Conservation (phyloP, 306 rosid genomes). For the Corylus avellana region DNA sequence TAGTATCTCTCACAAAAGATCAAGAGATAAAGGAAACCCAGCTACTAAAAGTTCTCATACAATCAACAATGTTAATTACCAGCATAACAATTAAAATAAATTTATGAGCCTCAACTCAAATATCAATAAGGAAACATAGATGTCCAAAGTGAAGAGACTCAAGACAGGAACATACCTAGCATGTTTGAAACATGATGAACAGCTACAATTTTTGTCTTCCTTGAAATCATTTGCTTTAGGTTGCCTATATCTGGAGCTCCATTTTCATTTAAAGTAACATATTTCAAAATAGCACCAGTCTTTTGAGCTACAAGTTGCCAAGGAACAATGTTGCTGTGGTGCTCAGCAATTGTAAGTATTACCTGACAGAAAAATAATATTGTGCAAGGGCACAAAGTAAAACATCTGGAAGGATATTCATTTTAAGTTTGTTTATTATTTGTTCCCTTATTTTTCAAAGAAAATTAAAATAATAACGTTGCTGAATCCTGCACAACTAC, state of each 20-base stretch:
- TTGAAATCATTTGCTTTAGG: conserved; percentile 63
- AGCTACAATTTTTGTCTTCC: conserved; percentile 78
- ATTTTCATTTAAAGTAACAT: conserved; percentile 61
- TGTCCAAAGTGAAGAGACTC: conserved; percentile 9
- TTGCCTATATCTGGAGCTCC: conserved; percentile 64
- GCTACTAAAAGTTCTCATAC: background rate
- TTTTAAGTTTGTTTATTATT: background rate
- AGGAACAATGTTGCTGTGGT: conserved; percentile 95
- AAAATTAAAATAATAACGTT: background rate
- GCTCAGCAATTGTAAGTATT: conserved; percentile 85
- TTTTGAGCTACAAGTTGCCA: conserved; percentile 92
- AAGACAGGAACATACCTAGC: conserved; percentile 58
- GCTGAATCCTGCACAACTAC: background rate
- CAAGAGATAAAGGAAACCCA: background rate
- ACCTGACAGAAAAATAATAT: conserved; percentile 48
- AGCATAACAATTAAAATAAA: background rate
- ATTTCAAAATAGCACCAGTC: conserved; percentile 84
- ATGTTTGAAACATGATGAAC: conserved; percentile 92
- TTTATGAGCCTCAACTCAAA: conserved; percentile 12
- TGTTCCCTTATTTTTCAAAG: background rate
- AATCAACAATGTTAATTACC: background rate
- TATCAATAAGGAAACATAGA: conserved; percentile 20
- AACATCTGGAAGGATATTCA: background rate
- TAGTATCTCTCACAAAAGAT: background rate
- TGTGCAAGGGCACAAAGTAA: background rate